Evolutionary conservation across 2,329 filamentous ascomycete species (phyloP).

Genomic region (Fusarium duplospermum): DNA sequence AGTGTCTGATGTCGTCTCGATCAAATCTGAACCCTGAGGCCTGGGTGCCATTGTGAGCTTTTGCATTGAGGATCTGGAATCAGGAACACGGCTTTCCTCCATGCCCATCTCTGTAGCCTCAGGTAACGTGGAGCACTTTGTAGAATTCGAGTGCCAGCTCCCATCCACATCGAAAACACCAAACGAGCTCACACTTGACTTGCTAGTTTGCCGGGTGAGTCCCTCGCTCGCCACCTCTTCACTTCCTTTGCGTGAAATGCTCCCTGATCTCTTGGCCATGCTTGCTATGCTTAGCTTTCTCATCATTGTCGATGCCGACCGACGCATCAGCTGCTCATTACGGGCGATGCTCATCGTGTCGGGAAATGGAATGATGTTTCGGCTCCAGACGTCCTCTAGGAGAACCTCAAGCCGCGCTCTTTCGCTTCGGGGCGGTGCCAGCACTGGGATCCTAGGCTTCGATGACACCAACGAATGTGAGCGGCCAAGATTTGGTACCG

Average conservation of each 20-base stretch:
- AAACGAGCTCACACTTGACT: constrained; percentile 26
- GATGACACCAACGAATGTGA: constrained; percentile 84
- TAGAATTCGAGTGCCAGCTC: constrained; percentile 21
- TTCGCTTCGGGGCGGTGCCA: constrained; percentile 80
- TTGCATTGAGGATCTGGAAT: constrained; percentile 4
- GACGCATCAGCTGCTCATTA: constrained; percentile 78
- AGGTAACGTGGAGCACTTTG: constrained; percentile 15
- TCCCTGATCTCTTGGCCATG: constrained; percentile 78
- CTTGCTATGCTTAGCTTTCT: constrained; percentile 87
- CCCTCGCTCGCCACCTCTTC: constrained; percentile 9
- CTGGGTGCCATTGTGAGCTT: constrained; percentile 13
- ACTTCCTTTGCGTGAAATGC: constrained; percentile 50
- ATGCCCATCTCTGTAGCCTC: constrained; percentile 15
- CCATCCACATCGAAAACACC: constrained; percentile 7
- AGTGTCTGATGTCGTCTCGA: constrained; percentile 2
- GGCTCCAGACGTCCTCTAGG: constrained; percentile 85
- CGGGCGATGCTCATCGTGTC: constrained; percentile 76
- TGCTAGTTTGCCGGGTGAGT: constrained; percentile 18
- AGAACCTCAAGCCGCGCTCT: constrained; percentile 80
- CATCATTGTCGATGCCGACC: constrained; percentile 87
- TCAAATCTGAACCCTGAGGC: constrained; percentile 13
- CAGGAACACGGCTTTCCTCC: neutral
- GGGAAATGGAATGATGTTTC: constrained; percentile 82
- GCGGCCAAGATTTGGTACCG: constrained; percentile 72
- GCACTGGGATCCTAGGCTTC: constrained; percentile 72